Percentiles rank a stretch among this genome's conserved stretches.
These are phyloP conservation scores for Oidiodendron maius DNA, from an alignment of 495 filamentous ascomycete genomes.

Conservation along the genomic window DNA sequence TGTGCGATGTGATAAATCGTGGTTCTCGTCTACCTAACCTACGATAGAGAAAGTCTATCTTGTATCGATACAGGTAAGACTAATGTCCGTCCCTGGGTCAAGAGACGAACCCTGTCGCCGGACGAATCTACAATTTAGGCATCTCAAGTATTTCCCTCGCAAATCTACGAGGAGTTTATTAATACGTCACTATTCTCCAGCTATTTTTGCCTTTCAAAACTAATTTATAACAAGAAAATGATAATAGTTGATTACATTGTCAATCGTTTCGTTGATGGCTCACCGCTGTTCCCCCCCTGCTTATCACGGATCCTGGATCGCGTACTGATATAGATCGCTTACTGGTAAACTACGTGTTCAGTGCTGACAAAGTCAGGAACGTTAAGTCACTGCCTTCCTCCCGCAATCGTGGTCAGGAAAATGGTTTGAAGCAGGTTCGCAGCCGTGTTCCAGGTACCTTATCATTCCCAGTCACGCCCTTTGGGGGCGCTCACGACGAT, in stretches of 20 bases:
- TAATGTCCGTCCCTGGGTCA: conserved; percentile 10
- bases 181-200: not conserved
- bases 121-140: conserved; percentile 5
- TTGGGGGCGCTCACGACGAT: not conserved
- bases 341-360: no score
- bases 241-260: conserved; percentile 6
- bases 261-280: conserved; percentile 4
- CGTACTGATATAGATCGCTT: no score
- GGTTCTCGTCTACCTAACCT: no score
- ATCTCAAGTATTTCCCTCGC: not conserved
- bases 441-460: not conserved
- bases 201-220: not conserved
- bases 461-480: not conserved
- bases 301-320: no score
- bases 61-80: no score
- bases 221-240: not conserved
- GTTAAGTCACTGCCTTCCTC: conserved; percentile 1
- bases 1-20: no score
- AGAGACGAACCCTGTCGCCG: conserved; percentile 9
- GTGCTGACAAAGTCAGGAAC: no score
- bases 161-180: not conserved
- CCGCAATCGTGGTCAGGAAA: not conserved
- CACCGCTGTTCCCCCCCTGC: no score
- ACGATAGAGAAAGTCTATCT: no score
- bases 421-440: not conserved